A percentile compares a stretch with the other conserved stretches of the same genome.
phyloP scores from a whole-genome alignment of 2,329 filamentous ascomycete species.

The Mycocentrospora acerina region DNA sequence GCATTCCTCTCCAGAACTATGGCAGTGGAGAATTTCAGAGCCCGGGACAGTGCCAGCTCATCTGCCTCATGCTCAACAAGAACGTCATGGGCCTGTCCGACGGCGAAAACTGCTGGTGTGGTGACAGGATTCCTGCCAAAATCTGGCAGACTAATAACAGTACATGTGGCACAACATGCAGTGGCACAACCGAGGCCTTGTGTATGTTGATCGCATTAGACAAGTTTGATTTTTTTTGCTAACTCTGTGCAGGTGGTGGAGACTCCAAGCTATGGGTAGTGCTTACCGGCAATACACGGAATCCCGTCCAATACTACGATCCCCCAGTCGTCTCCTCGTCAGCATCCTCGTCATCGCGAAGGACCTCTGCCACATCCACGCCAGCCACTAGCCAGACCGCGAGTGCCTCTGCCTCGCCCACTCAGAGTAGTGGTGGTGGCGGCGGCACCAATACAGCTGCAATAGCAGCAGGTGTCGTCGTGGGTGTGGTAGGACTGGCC shows the following conservation, averaged over 20 bases:
- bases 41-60: conserved; percentile 56
- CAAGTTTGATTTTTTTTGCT: conserved; percentile 8
- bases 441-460: conserved; percentile 68
- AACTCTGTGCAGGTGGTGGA: conserved; percentile 58
- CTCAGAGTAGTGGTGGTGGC: conserved; percentile 14
- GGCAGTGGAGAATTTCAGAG: conserved; percentile 56
- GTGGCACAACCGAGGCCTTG: conserved; percentile 59
- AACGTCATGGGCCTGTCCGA: conserved; percentile 64
- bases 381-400: conserved; percentile 32
- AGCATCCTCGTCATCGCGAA: conserved; percentile 12
- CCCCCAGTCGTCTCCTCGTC: conserved; percentile 24
- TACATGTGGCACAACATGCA: conserved; percentile 67
- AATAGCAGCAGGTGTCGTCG: conserved; percentile 85
- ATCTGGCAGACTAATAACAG: conserved; percentile 56
- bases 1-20: conserved; percentile 50
- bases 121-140: conserved; percentile 64
- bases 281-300: conserved; percentile 51
- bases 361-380: conserved; percentile 41
- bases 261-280: conserved; percentile 53
- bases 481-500: conserved; percentile 71
- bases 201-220: conserved; percentile 57
- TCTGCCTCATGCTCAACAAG: conserved; percentile 51
- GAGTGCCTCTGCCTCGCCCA: conserved; percentile 31
- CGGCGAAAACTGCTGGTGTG: conserved; percentile 71
- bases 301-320: conserved; percentile 40